Conservation (phyloP, 257 asterid genomes). For the Salvia miltiorrhiza region DNA sequence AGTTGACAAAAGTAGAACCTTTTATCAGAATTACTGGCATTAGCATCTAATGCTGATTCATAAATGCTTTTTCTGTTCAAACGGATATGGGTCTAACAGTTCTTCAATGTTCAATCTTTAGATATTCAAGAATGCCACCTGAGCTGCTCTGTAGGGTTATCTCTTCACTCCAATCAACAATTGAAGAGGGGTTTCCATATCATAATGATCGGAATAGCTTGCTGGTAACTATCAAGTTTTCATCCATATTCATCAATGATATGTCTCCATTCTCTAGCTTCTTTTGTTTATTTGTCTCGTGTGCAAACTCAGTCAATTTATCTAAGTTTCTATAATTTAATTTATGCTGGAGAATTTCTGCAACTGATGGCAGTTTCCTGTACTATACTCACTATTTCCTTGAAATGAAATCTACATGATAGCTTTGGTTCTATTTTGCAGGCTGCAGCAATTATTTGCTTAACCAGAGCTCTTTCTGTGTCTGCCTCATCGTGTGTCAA, state of each 20-base stretch:
- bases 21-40: neutral
- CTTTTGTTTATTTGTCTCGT: slow-evolving; percentile 9
- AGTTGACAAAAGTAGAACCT: neutral
- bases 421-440: slow-evolving; percentile 34
- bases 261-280: neutral
- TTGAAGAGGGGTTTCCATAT: slow-evolving; percentile 58
- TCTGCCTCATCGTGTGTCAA: slow-evolving; percentile 56
- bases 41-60: slow-evolving; percentile 1
- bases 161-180: slow-evolving; percentile 59
- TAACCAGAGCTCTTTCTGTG: slow-evolving; percentile 68
- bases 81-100: slow-evolving; percentile 20
- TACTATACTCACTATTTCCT: neutral
- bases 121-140: slow-evolving; percentile 87
- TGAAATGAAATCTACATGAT: slow-evolving; percentile 10
- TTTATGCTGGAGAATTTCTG: slow-evolving; percentile 2
- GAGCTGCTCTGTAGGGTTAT: slow-evolving; percentile 70
- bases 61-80: slow-evolving; percentile 5
- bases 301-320: neutral
- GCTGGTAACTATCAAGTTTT: slow-evolving; percentile 55
- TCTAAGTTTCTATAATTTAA: neutral
- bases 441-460: slow-evolving; percentile 74
- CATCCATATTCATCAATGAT: neutral
- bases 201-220: slow-evolving; percentile 64
- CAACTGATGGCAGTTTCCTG: slow-evolving; percentile 6
- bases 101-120: slow-evolving; percentile 28